phyloP scores from a whole-genome alignment of 2,329 filamentous ascomycete species.

The Cladosporium cucumerinum region DNA sequence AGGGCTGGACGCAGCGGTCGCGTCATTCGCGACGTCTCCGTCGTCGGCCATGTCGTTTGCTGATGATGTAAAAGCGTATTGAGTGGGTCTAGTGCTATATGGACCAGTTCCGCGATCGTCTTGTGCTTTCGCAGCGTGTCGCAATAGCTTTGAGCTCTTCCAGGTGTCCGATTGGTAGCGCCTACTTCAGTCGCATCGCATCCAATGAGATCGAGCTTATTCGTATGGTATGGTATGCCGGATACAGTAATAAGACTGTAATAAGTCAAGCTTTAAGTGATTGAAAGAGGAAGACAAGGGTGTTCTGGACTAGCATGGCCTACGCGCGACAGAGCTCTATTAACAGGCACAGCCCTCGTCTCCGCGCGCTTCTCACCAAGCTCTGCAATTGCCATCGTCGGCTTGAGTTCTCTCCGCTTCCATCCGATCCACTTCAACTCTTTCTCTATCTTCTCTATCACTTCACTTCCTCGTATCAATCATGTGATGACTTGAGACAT shows the following conservation, averaged over 20 bases:
- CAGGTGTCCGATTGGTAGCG: not conserved
- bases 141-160: not conserved
- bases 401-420: not conserved
- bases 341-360: not conserved
- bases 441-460: not conserved
- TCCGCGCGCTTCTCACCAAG: not conserved
- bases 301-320: not conserved
- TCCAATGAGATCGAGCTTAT: not conserved
- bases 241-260: not conserved
- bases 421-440: not conserved
- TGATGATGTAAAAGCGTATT: not conserved
- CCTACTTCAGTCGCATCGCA: not conserved
- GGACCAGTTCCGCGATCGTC: not conserved
- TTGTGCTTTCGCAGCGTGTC: not conserved
- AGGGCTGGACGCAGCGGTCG: slow-evolving; percentile 9
- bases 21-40: not conserved
- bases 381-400: not conserved
- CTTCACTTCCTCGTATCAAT: not conserved
- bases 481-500: not conserved
- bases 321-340: not conserved
- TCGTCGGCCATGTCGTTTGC: slow-evolving; percentile 2
- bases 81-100: not conserved
- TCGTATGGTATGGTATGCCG: too few relatives aligned
- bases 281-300: not conserved
- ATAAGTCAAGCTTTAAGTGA: not conserved